These are phyloP conservation scores for Melampsora abietis-canadensis DNA, from an alignment of 1,284 basidiomycete species.

Conservation along the genomic window DNA sequence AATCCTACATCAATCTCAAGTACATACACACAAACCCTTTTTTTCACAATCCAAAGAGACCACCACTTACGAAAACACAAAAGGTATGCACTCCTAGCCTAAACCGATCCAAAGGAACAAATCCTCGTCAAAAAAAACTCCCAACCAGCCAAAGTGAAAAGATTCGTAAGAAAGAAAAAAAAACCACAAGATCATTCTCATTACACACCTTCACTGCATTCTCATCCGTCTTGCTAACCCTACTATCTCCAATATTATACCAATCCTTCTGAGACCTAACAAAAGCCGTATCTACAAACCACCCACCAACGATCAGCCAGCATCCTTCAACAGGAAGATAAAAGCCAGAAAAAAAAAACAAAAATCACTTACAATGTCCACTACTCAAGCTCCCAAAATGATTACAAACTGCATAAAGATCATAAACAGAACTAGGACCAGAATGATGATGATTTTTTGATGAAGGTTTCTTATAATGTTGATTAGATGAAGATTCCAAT, in stretches of 20 bases:
- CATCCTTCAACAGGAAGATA: background rate
- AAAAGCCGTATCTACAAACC: slow-evolving; percentile 40
- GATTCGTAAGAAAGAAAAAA: background rate
- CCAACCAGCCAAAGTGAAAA: background rate
- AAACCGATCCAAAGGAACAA: background rate
- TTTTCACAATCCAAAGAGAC: background rate
- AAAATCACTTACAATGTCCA: slow-evolving; percentile 49
- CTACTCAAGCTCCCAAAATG: slow-evolving; percentile 53
- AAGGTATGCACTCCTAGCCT: slow-evolving; percentile 41
- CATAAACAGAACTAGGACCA: slow-evolving; percentile 53
- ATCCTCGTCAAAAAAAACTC: background rate
- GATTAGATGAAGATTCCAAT: slow-evolving; percentile 48
- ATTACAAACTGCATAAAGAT: slow-evolving; percentile 55
- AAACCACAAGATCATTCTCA: background rate
- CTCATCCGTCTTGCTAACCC: slow-evolving; percentile 38
- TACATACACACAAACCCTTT: too few species aligned
- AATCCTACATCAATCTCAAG: too few species aligned
- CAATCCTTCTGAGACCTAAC: slow-evolving; percentile 42
- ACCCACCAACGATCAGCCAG: background rate
- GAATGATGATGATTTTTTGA: background rate
- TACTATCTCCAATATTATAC: slow-evolving; percentile 44
- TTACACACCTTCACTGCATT: slow-evolving; percentile 34
- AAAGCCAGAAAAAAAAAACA: background rate
- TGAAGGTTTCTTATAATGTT: slow-evolving; percentile 24
- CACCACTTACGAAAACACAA: slow-evolving; percentile 35